Evolutionary conservation across 805 yeast species (phyloP), one percentile per base, ranked within the genome.

Genomic region (Diddensiella transvaalensis): DNA sequence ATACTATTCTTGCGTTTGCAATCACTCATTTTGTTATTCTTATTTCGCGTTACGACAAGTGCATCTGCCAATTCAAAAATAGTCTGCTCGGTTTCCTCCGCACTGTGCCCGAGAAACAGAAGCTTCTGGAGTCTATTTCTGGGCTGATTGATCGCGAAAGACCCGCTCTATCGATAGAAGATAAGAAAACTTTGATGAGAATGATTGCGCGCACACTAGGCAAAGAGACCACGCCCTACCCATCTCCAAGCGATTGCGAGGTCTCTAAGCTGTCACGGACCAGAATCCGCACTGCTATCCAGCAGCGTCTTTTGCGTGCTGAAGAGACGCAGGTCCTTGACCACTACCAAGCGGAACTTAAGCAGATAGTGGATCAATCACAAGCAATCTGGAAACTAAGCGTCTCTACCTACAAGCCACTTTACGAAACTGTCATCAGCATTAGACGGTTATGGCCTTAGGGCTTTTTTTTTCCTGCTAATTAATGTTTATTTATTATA

Each of bases 341-440:
- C 21, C 42, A 42, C 29, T 53, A 47, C 44, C 53, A 56, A 17
- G 17, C 40, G 17, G 56, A 52, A 30, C 45, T 55, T 21, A 43
- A 33, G 29, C 42, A 40, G 18, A 55, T 56, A 23, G 47, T 43
- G 11, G 49, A 52, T 13, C 40, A 32, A 19, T 47, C 48, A 4
- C 22, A 26, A 2, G 36, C 35, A 4, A 53, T 56, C 37, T 55
- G 59, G 60, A 44, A 48, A 40, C 35, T 49, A 13, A 47, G 52
- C 19, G 40, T 49, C 8, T 51, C 36, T 1, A 53, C 52, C 3
- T 56, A 56, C 33, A 43, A 49, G 52, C 60, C 59, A 2, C 40
- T 56, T 10, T 56, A 55, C 32, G 53, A 53, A 33, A 37, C 41
- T 4, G 22, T 55, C 21, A 15, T 49, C 3, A 40, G 41, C 21